phyloP scores from a whole-genome alignment of 2,329 filamentous ascomycete genomes.

The Sclerotinia trifoliorum region DNA sequence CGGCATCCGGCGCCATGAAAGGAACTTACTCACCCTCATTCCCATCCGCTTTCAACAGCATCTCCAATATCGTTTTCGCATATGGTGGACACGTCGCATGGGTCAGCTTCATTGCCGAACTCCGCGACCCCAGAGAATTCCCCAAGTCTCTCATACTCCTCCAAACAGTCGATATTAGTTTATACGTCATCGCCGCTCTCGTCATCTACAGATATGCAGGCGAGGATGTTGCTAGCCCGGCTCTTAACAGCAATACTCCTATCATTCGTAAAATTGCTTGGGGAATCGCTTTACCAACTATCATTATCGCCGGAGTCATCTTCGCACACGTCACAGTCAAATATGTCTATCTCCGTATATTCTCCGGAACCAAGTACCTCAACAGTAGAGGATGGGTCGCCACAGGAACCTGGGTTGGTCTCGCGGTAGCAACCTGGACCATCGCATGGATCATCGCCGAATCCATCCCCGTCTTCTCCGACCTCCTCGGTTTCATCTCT shows the following conservation, averaged over 20 bases:
- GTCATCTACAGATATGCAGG: conserved; percentile 69
- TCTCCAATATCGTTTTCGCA: conserved; percentile 59
- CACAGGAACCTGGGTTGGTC: conserved; percentile 56
- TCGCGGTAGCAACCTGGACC: conserved; percentile 57
- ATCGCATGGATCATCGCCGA: conserved; percentile 66
- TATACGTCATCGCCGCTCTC: conserved; percentile 52
- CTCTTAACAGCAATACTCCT: conserved; percentile 56
- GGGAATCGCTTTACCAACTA: conserved; percentile 67
- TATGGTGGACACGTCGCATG: conserved; percentile 60
- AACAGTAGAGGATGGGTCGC: conserved; percentile 50
- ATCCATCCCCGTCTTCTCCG: conserved; percentile 66
- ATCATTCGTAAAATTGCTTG: conserved; percentile 63
- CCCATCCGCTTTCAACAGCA: conserved; percentile 48
- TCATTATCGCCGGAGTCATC: conserved; percentile 69
- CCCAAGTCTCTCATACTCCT: conserved; percentile 57
- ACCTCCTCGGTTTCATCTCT: conserved; percentile 62
- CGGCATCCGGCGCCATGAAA: conserved; percentile 1
- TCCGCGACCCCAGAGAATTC: conserved; percentile 56
- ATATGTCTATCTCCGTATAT: conserved; percentile 64
- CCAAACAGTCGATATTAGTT: conserved; percentile 55
- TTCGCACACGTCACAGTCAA: conserved; percentile 66
- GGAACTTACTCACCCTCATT: conserved; percentile 46
- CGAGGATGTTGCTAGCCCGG: conserved; percentile 59
- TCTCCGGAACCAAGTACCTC: conserved; percentile 48
- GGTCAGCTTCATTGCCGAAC: conserved; percentile 58